Conservation (phyloP, 23 red algal genomes). For the Gracilaria gracilis region DNA sequence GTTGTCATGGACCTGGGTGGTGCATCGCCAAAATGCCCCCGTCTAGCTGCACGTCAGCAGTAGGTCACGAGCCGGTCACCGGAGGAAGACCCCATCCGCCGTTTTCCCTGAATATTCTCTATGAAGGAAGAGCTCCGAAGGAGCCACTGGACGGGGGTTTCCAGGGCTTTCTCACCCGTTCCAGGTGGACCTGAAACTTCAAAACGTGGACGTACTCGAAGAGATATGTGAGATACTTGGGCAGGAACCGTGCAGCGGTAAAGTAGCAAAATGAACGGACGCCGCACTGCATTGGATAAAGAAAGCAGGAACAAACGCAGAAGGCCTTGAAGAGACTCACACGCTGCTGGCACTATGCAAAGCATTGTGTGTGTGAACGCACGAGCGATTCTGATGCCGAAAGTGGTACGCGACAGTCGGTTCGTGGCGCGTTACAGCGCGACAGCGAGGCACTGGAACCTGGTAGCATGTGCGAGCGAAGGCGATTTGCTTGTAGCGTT, state of each 20-base stretch:
- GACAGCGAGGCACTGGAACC: conserved; percentile 38
- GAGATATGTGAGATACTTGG: conserved; percentile 86
- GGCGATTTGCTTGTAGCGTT: conserved; percentile 79
- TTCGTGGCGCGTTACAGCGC: conserved; percentile 65
- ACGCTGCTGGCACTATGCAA: conserved; percentile 84
- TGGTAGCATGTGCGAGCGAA: conserved; percentile 64
- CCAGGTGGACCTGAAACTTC: conserved; percentile 94
- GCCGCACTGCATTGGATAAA: conserved; percentile 88
- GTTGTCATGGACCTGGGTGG: no score
- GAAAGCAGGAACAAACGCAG: conserved; percentile 53
- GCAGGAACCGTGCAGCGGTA: conserved; percentile 75
- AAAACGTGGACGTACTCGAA: conserved; percentile 83
- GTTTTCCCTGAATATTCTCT: no score
- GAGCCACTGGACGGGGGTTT: no score
- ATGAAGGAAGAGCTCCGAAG: no score
- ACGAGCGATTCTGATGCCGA: conserved; percentile 67
- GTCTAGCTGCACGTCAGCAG: no score
- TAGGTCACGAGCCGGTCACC: no score
- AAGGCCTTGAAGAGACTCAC: conserved; percentile 81
- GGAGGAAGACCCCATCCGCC: no score
- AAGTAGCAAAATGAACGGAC: conserved; percentile 88
- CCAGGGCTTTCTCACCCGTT: no score
- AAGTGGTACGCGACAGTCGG: conserved; percentile 76
- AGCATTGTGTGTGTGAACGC: conserved; percentile 80
- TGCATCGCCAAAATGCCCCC: no score